A percentile compares a stretch with the other conserved stretches of the same genome.
phyloP scores from a whole-genome alignment of 2,329 filamentous ascomycete species.

The Cytospora mali region DNA sequence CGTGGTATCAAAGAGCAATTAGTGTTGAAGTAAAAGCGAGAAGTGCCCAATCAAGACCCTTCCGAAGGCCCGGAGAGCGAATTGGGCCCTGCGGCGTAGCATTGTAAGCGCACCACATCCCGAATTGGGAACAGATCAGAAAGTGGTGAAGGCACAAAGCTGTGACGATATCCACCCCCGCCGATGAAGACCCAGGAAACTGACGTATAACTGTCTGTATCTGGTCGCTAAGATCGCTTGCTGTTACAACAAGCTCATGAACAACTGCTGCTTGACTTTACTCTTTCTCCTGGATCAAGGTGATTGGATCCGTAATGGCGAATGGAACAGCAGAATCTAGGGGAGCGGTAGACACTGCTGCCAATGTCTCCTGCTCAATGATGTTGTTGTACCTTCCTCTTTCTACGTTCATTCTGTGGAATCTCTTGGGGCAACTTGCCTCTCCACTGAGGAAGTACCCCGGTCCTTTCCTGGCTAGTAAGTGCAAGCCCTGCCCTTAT shows the following conservation, averaged over 20 bases:
- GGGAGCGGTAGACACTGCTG: background rate
- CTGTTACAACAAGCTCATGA: background rate
- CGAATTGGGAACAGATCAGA: background rate
- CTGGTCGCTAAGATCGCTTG: background rate
- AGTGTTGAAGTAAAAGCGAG: background rate
- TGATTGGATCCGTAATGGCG: background rate
- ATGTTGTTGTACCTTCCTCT: background rate
- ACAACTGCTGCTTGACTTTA: background rate
- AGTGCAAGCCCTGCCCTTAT: background rate
- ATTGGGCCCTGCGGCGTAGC: background rate
- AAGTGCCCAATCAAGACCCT: background rate
- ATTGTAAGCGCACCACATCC: background rate
- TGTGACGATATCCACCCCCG: background rate
- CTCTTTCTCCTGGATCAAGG: background rate
- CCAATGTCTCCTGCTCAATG: background rate
- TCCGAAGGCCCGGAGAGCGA: background rate
- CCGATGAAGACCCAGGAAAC: background rate
- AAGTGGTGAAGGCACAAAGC: background rate
- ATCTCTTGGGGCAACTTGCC: background rate
- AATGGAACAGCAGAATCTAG: background rate
- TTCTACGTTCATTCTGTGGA: background rate
- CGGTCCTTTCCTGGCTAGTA: slow-evolving; percentile 12
- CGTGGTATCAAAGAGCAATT: background rate
- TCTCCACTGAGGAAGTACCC: slow-evolving; percentile 2
- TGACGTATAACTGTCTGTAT: background rate